Evolutionary conservation across 768 basidiomycete species (phyloP), one percentile per base, ranked within the genome.

Genomic region (Russula abietina): DNA sequence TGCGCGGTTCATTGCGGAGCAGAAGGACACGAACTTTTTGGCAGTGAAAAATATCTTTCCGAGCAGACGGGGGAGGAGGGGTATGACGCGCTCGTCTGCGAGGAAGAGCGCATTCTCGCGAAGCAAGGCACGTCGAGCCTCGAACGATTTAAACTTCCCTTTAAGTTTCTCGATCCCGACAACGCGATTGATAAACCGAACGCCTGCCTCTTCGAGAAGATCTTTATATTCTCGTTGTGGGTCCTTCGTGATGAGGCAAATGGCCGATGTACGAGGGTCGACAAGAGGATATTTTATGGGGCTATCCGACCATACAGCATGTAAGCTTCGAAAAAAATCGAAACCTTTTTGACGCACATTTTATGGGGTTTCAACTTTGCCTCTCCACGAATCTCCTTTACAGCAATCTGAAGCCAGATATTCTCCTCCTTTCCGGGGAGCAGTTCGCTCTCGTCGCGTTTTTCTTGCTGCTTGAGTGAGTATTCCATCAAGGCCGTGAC

Each of bases 191-290:
- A 99, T 88, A 68, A 98, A 99, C 69, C 88, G 89, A 78, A 99
- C 85, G 55, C 84, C 81, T 50, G 90, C 78, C 54, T 76, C 75
- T 53, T 85, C 86, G 9, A 99, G 79, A 12, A 97, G 86, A 71
- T 96, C 92, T 74, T 99, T 99, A 81, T 98, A 99, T 72, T 93
- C 82, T 50, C 96, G 80, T 69, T 98, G 96, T 1, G 96, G 96
- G 73, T 96, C 92, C 76, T 98, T 98, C 55, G 89, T 89, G 74
- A 99, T 88, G 55, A 99, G 79, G 74, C 95, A 98, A 55, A 99
- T 80, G 11, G 88, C 75, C 7, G 84, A 85, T 16, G 81, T 85
- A 55, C 89, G 85, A 14, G 89, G 96, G 78, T 91, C 94, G 70
- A 91, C 83, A 64, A 92, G 75, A 36, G 89, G 89, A 71, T 97